Percentiles rank a stretch among this genome's conserved stretches.
Conservation (phyloP, 176 grass and related monocot genomes). For the Juncus inflexus region DNA sequence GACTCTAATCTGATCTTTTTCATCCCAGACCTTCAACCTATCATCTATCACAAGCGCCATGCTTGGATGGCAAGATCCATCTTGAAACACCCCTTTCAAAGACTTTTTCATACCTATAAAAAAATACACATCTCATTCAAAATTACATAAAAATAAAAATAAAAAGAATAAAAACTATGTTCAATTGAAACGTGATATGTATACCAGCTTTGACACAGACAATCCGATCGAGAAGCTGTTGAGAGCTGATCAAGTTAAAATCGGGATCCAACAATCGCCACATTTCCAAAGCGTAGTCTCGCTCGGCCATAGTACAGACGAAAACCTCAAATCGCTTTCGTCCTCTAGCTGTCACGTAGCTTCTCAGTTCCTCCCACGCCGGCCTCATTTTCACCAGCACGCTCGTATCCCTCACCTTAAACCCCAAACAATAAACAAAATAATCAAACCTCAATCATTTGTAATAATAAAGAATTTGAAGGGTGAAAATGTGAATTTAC, state of each 20-base stretch:
- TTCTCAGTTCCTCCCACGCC: constrained; percentile 94
- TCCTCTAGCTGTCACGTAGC: constrained; percentile 87
- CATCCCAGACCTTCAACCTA: constrained; percentile 96
- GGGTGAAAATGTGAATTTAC: constrained; percentile 1
- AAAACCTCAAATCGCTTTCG: constrained; percentile 98
- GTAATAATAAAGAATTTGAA: not conserved
- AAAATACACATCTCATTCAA: not conserved
- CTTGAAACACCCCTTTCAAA: constrained; percentile 86
- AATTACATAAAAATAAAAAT: constrained; percentile 22
- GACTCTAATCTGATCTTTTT: constrained; percentile 91
- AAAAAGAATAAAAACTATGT: not conserved
- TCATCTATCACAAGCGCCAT: constrained; percentile 98
- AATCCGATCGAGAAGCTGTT: constrained; percentile 76
- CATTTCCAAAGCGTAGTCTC: constrained; percentile 99
- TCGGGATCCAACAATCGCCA: constrained; percentile 96
- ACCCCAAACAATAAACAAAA: not conserved
- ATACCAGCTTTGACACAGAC: constrained; percentile 97
- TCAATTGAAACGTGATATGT: constrained; percentile 13
- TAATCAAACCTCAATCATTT: not conserved
- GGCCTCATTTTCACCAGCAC: constrained; percentile 90
- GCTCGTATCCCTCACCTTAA: constrained; percentile 95
- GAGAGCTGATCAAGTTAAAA: constrained; percentile 77
- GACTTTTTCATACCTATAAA: constrained; percentile 72
- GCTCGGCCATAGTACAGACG: constrained; percentile 98
- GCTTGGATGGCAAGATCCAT: constrained; percentile 84